These are phyloP conservation scores for Tetragonia tetragonoides DNA, from an alignment of 148 eudicot species.

Conservation along the genomic window DNA sequence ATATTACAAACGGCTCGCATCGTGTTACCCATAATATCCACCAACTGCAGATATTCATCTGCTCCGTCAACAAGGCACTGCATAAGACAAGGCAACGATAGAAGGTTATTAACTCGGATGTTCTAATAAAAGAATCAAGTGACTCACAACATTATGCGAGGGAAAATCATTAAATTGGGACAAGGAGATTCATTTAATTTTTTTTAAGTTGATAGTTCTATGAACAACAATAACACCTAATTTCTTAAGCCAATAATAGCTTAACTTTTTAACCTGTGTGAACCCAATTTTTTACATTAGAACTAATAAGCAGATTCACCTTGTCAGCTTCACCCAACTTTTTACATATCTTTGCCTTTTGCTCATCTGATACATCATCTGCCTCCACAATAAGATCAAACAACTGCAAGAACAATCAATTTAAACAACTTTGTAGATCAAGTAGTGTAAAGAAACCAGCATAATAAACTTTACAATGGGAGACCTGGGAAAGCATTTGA, in stretches of 20 bases:
- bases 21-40: slow-evolving; percentile 72
- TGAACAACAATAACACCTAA: no score
- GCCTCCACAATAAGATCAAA: slow-evolving; percentile 59
- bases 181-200: neutral
- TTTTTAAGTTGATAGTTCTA: neutral
- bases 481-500: slow-evolving; percentile 87
- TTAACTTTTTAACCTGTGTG: neutral
- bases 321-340: slow-evolving; percentile 67
- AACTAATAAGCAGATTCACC: slow-evolving; percentile 33
- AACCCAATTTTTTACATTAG: neutral
- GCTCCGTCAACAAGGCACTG: slow-evolving; percentile 97
- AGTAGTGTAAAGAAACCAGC: neutral
- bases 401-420: slow-evolving; percentile 44
- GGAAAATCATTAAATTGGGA: neutral
- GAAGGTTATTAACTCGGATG: neutral
- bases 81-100: slow-evolving; percentile 12
- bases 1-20: slow-evolving; percentile 68
- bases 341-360: slow-evolving; percentile 74
- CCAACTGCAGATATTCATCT: slow-evolving; percentile 92
- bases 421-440: neutral
- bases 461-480: neutral
- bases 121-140: neutral
- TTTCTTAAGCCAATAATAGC: neutral
- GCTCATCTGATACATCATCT: slow-evolving; percentile 60
- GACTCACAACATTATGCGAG: neutral